These are phyloP conservation scores for Byssochlamys sp. DNA, from an alignment of 2,329 filamentous ascomycete species.

Conservation along the genomic window DNA sequence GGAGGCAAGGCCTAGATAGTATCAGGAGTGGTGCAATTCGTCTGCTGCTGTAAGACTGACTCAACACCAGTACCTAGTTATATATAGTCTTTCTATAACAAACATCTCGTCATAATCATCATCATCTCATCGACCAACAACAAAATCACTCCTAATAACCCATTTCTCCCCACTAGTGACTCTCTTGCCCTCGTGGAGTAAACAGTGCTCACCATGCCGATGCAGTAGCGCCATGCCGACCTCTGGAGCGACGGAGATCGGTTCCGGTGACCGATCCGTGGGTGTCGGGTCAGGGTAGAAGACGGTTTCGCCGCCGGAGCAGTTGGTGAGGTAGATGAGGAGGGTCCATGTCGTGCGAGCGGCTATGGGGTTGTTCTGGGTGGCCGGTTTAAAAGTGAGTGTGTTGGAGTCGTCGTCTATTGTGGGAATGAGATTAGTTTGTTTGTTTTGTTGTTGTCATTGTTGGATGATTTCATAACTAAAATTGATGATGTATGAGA, in stretches of 20 bases:
- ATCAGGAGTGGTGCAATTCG: too few species aligned
- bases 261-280: constrained; percentile 43
- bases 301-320: constrained; percentile 77
- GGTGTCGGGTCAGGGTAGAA: constrained; percentile 64
- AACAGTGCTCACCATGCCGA: constrained; percentile 78
- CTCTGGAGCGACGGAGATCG: constrained; percentile 63
- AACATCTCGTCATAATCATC: background rate
- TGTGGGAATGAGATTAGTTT: constrained; percentile 5
- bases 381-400: constrained; percentile 47
- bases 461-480: background rate
- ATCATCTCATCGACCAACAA: constrained; percentile 26
- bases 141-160: constrained; percentile 74
- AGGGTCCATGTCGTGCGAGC: constrained; percentile 83
- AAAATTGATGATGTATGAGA: background rate
- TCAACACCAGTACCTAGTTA: too few species aligned
- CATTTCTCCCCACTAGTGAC: constrained; percentile 78
- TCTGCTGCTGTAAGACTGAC: too few species aligned
- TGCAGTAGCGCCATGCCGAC: constrained; percentile 80
- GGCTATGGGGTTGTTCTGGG: constrained; percentile 31
- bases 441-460: background rate
- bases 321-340: constrained; percentile 77
- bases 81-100: too few species aligned
- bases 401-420: constrained; percentile 79
- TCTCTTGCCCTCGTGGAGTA: constrained; percentile 77
- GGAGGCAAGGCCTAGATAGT: too few species aligned